These are phyloP conservation scores for Gryganskiella cystojenkinii DNA, from an alignment of 192 early-diverging fungal species.

Conservation along the genomic window DNA sequence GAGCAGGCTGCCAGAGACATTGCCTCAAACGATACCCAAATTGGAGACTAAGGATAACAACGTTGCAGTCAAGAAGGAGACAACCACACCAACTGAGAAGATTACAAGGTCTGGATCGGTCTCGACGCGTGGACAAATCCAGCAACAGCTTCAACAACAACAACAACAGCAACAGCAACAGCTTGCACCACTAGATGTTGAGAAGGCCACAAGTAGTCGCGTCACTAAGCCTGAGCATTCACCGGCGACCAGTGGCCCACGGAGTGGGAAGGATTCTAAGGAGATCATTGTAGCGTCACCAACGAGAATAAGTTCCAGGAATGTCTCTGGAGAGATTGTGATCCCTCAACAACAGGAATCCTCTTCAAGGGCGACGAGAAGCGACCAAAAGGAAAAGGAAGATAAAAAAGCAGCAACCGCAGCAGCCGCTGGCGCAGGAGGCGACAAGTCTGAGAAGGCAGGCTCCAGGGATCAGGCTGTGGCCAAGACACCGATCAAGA, in stretches of 20 bases:
- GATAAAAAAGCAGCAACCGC: too few species aligned
- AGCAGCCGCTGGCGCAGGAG: too few species aligned
- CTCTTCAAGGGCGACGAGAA: background rate
- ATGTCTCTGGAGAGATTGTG: too few species aligned
- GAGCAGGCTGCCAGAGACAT: constrained; percentile 12
- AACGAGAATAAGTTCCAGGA: background rate
- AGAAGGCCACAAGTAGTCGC: too few species aligned
- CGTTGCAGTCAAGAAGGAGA: constrained; percentile 1
- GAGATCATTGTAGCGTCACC: background rate
- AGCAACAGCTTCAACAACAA: too few species aligned
- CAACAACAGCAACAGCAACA: too few species aligned
- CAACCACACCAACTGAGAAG: too few species aligned
- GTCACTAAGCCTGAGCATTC: background rate
- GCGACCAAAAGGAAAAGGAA: too few species aligned
- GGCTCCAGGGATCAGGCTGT: background rate
- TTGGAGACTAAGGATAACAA: constrained; percentile 20
- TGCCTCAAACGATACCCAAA: constrained; percentile 23
- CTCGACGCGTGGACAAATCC: too few species aligned
- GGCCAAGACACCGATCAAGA: constrained; percentile 17
- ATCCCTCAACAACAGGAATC: background rate
- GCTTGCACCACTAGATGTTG: too few species aligned
- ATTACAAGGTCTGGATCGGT: too few species aligned
- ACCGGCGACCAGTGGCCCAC: background rate
- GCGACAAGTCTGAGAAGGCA: constrained; percentile 1
- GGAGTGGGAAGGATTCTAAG: background rate